Base-by-base conservation (phyloP, 1,284 basidiomycete species). In the Malassezia equina region DNA sequence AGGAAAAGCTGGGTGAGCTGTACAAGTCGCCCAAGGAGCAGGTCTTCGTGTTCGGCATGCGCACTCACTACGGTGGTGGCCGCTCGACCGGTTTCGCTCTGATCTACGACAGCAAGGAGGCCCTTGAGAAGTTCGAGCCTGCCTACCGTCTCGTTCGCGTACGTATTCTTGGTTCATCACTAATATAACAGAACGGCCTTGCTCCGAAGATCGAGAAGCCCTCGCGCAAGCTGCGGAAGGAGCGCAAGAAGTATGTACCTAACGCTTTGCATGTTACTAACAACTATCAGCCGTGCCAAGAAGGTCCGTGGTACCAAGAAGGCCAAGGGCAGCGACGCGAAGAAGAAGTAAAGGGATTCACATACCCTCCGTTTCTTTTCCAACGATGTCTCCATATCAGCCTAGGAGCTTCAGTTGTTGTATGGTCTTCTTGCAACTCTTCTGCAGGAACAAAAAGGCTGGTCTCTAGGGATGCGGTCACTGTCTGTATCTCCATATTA, bases 31-130 rank as follows among this genome's bases (percentile, higher is more conserved):
- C 80, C 60, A 79, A 79, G 73, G 79, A 90, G 61, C 77, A 79
- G 65, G 79, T 81, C 67, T 77, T 80, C 70, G 79, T 80, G 64
- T 82, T 81, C 65, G 81, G 81, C 60, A 76, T 82, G 75, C 65
- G 83, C 77, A 96, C 94, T 75, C 85, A 87, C 60, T 99, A 96
- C 79, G 94, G 94, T 87, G 94, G 94, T 78, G 94, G 94, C 78
- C 83, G 86, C 75, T 90, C 88, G 78, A 94, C 90, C 49, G 94
- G 71, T 58, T 99, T 98, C 77, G 94, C 86, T 57, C 80, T 98
- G 77, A 89, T 99, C 76, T 99, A 98, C 79, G 94, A 99, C 78
- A 86, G 90, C 73, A 89, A 94, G 81, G 85, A 84, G 60, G 83
- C 86, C 60, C 89, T 96, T 81, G 24, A 48, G 46, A 71, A 72